A percentile compares a stretch with the other conserved stretches of the same genome.
Evolutionary conservation across 345 rosid genomes (phyloP).

Genomic region (Lepidium sativum): DNA sequence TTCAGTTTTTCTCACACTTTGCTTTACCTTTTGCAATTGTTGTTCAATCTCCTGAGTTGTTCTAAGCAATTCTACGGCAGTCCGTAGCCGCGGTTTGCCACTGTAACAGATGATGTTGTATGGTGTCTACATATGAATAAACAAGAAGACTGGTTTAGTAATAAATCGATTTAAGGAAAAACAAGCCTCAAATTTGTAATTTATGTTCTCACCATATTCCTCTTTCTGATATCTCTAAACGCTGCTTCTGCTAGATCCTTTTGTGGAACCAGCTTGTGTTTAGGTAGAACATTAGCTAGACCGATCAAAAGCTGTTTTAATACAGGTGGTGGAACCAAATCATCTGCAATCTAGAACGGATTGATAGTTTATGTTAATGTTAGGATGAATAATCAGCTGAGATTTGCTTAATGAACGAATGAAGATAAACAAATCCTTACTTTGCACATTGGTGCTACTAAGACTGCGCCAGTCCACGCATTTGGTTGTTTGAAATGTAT

Average conservation of each 20-base stretch:
- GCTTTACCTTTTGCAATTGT: slow-evolving; percentile 47
- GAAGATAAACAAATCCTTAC: slow-evolving; percentile 30
- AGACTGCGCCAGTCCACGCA: slow-evolving; percentile 82
- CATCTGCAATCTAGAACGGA: slow-evolving; percentile 70
- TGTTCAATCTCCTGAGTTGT: slow-evolving; percentile 68
- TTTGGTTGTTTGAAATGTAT: slow-evolving; percentile 77
- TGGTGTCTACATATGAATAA: slow-evolving; percentile 36
- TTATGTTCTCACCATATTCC: slow-evolving; percentile 39
- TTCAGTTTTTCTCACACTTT: not conserved
- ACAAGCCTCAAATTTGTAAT: not conserved
- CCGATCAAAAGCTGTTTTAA: slow-evolving; percentile 58
- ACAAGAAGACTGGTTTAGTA: not conserved
- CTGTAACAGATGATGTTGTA: slow-evolving; percentile 74
- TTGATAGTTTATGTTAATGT: not conserved
- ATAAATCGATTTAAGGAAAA: too few relatives aligned
- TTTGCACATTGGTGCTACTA: slow-evolving; percentile 98
- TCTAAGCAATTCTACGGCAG: slow-evolving; percentile 72
- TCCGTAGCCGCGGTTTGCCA: slow-evolving; percentile 66
- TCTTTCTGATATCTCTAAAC: slow-evolving; percentile 56
- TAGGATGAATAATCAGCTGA: not conserved
- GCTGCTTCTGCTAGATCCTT: slow-evolving; percentile 79
- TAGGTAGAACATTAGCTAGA: slow-evolving; percentile 67
- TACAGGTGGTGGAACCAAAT: slow-evolving; percentile 62
- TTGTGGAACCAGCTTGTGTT: slow-evolving; percentile 76
- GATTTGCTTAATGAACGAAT: slow-evolving; percentile 1